Evolutionary conservation across 192 early-diverging fungal genomes (phyloP), one percentile per base, ranked within the genome.

Genomic region (Funneliformis mosseae): DNA sequence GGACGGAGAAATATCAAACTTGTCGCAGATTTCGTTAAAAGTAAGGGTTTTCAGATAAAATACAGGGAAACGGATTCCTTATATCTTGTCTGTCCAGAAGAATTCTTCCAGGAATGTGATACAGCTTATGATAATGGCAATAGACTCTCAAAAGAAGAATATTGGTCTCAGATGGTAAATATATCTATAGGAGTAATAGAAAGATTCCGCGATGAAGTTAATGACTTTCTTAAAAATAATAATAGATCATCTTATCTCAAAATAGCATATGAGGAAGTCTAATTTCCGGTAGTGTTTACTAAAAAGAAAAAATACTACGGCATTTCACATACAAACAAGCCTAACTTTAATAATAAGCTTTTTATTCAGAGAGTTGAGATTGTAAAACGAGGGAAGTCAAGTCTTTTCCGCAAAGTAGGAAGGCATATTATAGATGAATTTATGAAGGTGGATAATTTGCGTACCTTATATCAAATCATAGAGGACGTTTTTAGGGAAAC

Each of bases 91-190:
- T 75, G 48, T 14, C 55, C 74, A 75, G 50, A 28, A 60, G 59
- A 55, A 38, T 75, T 16, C 38, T 75, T 60, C 14, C 4, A 75
- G 33, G 59, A 76, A 60, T 76, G 27, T 3, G 74, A 76, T 76
- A 25, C 5, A 55, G 8, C 23, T 9, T 76, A 61, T 55, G 7
- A 76, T 59, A n/a, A 43, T 33, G 12, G 74, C 8, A 61, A 75
- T 75, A 50, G 42, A 9, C 10, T 76, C 42, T 60, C 46, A 61
- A 55, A 61, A 59, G 74, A 76, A 76, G 74, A 55, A 61, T 76
- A 76, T 38, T 76, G 50, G 74, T 9, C 8, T 33, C 12, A 25
- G 60, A 76, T 76, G 25, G 25, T 76, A 39, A 39, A 60, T 60
- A 59, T 60, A 10, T 38, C 74, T 76, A 76, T 76, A 28, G 50